phyloP scores from a whole-genome alignment of 2,329 filamentous ascomycete species.

The Hypoxylon sp. region DNA sequence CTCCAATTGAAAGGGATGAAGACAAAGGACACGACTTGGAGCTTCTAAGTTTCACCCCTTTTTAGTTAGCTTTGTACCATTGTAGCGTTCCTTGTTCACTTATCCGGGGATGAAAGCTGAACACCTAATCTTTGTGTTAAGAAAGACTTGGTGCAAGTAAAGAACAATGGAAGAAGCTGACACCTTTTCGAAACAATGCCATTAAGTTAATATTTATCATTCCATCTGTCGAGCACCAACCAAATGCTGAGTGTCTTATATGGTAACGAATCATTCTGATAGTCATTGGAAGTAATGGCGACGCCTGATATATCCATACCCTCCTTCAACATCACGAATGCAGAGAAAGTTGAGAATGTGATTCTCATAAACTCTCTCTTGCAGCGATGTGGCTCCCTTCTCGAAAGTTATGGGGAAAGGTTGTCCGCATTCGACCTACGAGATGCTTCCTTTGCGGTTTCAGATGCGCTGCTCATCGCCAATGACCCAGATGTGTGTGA shows the following conservation, averaged over 20 bases:
- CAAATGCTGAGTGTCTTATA: neutral
- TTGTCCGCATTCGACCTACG: constrained; percentile 18
- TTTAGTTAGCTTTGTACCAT: neutral
- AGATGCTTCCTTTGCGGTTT: constrained; percentile 28
- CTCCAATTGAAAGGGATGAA: neutral
- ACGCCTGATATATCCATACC: constrained; percentile 21
- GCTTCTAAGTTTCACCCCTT: neutral
- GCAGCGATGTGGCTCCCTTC: constrained; percentile 8
- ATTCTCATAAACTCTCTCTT: constrained; percentile 36
- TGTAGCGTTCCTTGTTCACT: neutral
- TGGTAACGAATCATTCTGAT: neutral
- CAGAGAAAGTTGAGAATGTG: constrained; percentile 36
- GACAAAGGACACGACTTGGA: constrained; percentile 1
- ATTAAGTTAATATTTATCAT: constrained; percentile 30
- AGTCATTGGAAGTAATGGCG: constrained; percentile 23
- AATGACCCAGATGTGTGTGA: constrained; percentile 46
- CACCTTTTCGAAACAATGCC: constrained; percentile 26
- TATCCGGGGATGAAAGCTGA: neutral
- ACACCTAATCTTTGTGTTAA: neutral
- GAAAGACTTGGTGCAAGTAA: constrained; percentile 3
- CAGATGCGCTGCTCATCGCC: constrained; percentile 42
- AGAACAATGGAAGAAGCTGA: constrained; percentile 12
- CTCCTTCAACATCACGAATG: constrained; percentile 39
- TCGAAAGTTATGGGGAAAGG: constrained; percentile 24
- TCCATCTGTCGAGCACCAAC: too few relatives aligned